These are phyloP conservation scores for Diplocarpon mali DNA, from an alignment of 2,329 filamentous ascomycete species.

Conservation along the genomic window DNA sequence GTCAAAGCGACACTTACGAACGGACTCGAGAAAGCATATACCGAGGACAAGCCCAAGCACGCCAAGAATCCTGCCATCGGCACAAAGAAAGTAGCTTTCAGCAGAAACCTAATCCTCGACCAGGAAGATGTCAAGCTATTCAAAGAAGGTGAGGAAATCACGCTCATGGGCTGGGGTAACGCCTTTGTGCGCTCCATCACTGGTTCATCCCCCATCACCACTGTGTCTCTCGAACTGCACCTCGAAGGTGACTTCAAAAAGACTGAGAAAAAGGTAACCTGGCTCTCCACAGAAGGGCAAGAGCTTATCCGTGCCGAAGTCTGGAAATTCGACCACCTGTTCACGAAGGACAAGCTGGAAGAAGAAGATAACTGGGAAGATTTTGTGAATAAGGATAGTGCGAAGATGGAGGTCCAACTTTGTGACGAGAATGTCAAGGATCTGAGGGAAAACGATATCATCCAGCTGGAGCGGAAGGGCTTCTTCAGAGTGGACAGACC, in stretches of 20 bases:
- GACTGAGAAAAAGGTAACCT: constrained; percentile 94
- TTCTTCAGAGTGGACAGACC: constrained; percentile 76
- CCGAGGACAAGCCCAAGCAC: constrained; percentile 74
- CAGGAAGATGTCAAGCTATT: constrained; percentile 78
- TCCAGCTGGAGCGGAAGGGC: constrained; percentile 89
- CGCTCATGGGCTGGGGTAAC: constrained; percentile 94
- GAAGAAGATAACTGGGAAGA: constrained; percentile 80
- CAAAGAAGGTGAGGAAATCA: constrained; percentile 80
- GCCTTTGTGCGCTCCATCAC: constrained; percentile 62
- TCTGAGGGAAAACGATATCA: constrained; percentile 79
- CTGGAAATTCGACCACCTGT: constrained; percentile 89
- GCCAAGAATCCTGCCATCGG: constrained; percentile 80
- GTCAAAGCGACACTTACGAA: constrained; percentile 63
- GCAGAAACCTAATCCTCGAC: constrained; percentile 66
- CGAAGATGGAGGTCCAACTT: constrained; percentile 60
- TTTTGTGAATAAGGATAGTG: constrained; percentile 63
- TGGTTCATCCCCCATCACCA: constrained; percentile 49
- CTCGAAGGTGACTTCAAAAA: constrained; percentile 88
- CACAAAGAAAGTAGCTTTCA: constrained; percentile 74
- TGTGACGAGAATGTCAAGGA: constrained; percentile 72
- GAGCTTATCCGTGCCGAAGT: constrained; percentile 72
- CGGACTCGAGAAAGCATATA: constrained; percentile 47
- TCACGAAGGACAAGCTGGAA: constrained; percentile 89
- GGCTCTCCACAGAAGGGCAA: constrained; percentile 69
- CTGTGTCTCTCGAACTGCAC: constrained; percentile 74